phyloP scores from a whole-genome alignment of 495 filamentous ascomycete genomes.

The Tuber magnatum region DNA sequence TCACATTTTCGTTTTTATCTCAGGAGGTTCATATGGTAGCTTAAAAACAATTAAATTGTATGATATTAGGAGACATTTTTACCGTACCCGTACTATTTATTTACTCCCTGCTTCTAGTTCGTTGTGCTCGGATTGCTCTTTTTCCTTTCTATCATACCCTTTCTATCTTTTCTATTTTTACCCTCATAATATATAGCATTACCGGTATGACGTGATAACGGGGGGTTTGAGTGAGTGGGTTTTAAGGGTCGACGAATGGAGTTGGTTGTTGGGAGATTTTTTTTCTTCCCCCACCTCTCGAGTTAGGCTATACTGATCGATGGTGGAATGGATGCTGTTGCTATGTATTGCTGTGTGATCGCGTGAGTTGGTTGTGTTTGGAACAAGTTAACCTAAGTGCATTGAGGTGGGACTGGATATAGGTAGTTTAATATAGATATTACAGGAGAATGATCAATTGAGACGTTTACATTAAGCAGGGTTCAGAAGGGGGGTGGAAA shows the following conservation, averaged over 20 bases:
- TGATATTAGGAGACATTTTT: neutral
- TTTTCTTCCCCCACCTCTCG: neutral
- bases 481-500: neutral
- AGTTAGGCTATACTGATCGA: neutral
- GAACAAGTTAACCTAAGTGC: neutral
- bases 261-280: neutral
- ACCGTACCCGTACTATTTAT: neutral
- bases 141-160: neutral
- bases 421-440: neutral
- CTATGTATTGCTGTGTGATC: neutral
- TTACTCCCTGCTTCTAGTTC: neutral
- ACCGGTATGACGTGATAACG: neutral
- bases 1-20: neutral
- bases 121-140: neutral
- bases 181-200: too few relatives aligned
- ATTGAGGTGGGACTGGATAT: neutral
- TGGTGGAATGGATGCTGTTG: neutral
- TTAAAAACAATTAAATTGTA: slow-evolving; percentile 1
- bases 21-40: neutral
- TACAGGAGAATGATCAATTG: neutral
- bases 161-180: too few relatives aligned
- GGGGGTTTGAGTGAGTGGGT: neutral
- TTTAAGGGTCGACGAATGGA: neutral
- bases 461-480: neutral
- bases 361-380: neutral